Percentiles rank a stretch among this genome's conserved stretches.
phyloP scores from a whole-genome alignment of 139 green algal genomes.

The Dunaliella sp. region DNA sequence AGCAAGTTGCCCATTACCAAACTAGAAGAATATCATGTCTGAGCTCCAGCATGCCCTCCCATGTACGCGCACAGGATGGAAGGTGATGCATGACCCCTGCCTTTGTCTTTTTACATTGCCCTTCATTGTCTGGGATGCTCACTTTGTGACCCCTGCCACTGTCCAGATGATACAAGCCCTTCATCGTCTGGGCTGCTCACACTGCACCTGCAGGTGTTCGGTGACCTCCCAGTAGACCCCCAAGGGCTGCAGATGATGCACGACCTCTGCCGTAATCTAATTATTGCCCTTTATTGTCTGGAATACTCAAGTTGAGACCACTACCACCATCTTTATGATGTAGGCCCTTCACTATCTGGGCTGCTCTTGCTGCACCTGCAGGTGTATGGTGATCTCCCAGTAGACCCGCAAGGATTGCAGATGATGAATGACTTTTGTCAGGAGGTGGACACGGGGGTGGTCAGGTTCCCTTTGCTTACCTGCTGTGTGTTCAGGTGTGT shows the following conservation, averaged over 20 bases:
- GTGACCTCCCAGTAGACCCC: background rate
- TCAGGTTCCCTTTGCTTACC: background rate
- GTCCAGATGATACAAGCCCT: no score
- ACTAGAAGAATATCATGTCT: no score
- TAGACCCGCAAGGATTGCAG: background rate
- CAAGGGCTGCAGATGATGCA: background rate
- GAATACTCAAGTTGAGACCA: background rate
- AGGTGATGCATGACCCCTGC: no score
- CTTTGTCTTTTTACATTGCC: no score
- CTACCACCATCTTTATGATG: background rate
- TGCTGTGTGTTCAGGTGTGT: background rate
- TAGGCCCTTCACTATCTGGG: background rate
- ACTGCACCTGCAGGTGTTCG: background rate
- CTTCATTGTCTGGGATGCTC: no score
- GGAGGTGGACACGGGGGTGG: background rate
- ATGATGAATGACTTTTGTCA: background rate
- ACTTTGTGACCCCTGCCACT: no score
- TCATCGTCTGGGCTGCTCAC: background rate
- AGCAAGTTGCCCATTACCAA: no score
- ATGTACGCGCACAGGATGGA: no score
- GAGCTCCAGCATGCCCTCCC: no score
- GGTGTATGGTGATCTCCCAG: background rate
- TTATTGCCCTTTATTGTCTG: background rate
- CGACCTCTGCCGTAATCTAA: background rate
- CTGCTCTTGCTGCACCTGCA: background rate